These are phyloP conservation scores for Obba rivulosa DNA, from an alignment of 768 basidiomycete genomes.

Conservation along the genomic window DNA sequence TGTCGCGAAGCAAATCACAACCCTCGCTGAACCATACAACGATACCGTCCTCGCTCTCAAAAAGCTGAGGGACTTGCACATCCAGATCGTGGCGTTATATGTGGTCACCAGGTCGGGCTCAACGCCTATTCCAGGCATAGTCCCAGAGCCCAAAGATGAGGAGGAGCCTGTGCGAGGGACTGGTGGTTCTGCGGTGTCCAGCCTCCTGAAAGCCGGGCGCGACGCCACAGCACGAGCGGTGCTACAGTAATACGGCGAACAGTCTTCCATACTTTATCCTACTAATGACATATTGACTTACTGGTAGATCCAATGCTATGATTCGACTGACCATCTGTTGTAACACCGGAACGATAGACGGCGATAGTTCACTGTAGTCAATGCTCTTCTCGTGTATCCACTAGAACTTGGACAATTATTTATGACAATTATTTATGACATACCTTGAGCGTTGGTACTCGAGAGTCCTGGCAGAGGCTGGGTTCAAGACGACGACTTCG, in stretches of 20 bases:
- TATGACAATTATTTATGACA: too few species aligned
- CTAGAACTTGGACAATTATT: too few species aligned
- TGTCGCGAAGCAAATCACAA: slow-evolving; percentile 50
- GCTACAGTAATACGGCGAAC: slow-evolving; percentile 28
- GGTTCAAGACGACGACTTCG: too few species aligned
- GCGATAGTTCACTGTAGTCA: too few species aligned
- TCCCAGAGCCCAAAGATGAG: not conserved
- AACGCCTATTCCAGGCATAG: slow-evolving; percentile 35
- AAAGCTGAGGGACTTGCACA: slow-evolving; percentile 79
- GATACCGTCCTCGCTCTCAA: slow-evolving; percentile 73
- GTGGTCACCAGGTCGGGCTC: slow-evolving; percentile 80
- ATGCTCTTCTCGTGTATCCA: too few species aligned
- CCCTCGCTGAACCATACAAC: slow-evolving; percentile 74
- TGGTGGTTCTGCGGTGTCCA: slow-evolving; percentile 80
- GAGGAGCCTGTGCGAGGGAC: slow-evolving; percentile 70
- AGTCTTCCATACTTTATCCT: too few species aligned
- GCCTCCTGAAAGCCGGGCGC: slow-evolving; percentile 82
- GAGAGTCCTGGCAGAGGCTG: too few species aligned
- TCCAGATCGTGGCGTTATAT: slow-evolving; percentile 84
- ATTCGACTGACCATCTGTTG: too few species aligned
- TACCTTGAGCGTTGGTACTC: too few species aligned
- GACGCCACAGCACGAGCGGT: slow-evolving; percentile 76
- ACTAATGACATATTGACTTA: too few species aligned
- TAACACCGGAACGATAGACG: too few species aligned
- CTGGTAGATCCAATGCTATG: too few species aligned